phyloP scores from a whole-genome alignment of 1,284 basidiomycete species.

The Kalmanozyma brasiliensis region DNA sequence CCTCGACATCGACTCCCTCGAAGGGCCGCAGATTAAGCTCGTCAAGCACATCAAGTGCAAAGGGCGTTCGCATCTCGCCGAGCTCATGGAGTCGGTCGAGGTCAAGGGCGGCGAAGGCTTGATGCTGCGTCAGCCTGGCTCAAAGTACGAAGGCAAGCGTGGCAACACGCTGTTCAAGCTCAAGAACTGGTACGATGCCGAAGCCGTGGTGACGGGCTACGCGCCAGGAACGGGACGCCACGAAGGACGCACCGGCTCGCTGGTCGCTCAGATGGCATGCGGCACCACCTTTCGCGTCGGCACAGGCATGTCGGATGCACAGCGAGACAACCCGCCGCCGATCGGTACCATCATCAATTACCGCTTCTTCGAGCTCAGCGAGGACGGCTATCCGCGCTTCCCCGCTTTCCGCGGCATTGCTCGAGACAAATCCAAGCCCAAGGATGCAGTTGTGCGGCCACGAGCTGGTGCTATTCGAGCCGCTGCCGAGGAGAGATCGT shows the following conservation, averaged over 20 bases:
- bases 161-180: constrained; percentile 74
- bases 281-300: constrained; percentile 70
- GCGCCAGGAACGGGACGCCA: constrained; percentile 74
- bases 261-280: constrained; percentile 75
- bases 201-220: constrained; percentile 75
- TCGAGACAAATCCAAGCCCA: constrained; percentile 46
- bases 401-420: constrained; percentile 74
- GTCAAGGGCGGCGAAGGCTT: constrained; percentile 75
- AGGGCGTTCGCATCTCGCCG: constrained; percentile 72
- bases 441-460: constrained; percentile 52
- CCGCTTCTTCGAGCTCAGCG: constrained; percentile 76
- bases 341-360: constrained; percentile 74
- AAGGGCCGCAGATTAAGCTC: constrained; percentile 70
- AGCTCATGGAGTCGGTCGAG: constrained; percentile 74
- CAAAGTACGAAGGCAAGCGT: constrained; percentile 73
- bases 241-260: constrained; percentile 72
- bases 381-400: constrained; percentile 72
- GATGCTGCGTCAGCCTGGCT: constrained; percentile 74
- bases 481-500: constrained; percentile 4
- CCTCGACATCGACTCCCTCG: constrained; percentile 26
- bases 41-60: constrained; percentile 73
- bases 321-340: constrained; percentile 66
- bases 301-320: constrained; percentile 57
- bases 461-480: constrained; percentile 14
- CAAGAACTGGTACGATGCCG: constrained; percentile 78